Evolutionary conservation across 495 filamentous ascomycete species (phyloP).

Genomic region (Aspergillus carlsbadensis): DNA sequence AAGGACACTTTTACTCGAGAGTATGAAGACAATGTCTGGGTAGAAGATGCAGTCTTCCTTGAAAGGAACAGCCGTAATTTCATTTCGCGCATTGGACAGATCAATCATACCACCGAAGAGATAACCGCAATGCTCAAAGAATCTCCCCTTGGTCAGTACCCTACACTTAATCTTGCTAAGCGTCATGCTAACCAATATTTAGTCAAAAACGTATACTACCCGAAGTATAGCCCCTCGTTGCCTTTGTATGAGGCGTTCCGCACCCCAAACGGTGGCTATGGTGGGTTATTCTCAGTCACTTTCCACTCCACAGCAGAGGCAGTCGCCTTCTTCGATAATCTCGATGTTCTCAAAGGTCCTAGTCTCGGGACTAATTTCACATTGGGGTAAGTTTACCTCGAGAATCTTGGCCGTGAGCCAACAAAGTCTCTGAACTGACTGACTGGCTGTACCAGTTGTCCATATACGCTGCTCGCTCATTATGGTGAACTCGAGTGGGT

Average conservation of each 20-base stretch:
- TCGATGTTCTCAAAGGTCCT: slow-evolving; percentile 89
- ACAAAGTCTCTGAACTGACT: not conserved
- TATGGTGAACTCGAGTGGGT: slow-evolving; percentile 90
- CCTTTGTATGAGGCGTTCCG: slow-evolving; percentile 76
- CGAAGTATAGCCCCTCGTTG: slow-evolving; percentile 69
- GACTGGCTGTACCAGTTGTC: slow-evolving; percentile 56
- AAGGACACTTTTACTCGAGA: slow-evolving; percentile 59
- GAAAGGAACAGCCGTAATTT: slow-evolving; percentile 97
- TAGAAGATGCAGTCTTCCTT: slow-evolving; percentile 89
- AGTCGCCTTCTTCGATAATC: slow-evolving; percentile 76
- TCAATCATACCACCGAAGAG: slow-evolving; percentile 83
- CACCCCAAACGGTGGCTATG: slow-evolving; percentile 78
- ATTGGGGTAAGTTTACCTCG: slow-evolving; percentile 50
- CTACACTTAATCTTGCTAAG: not conserved
- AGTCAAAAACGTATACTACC: slow-evolving; percentile 86
- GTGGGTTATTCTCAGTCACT: slow-evolving; percentile 81
- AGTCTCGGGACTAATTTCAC: slow-evolving; percentile 98
- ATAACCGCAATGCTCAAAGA: slow-evolving; percentile 68
- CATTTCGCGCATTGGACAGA: slow-evolving; percentile 73
- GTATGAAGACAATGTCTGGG: slow-evolving; percentile 90
- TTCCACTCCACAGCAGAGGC: slow-evolving; percentile 71
- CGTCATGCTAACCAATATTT: slow-evolving; percentile 14
- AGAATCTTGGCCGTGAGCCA: not conserved
- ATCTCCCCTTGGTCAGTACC: slow-evolving; percentile 48
- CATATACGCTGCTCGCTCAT: slow-evolving; percentile 90